Conservation (phyloP, 257 asterid genomes). For the Thymus mandschuricus region DNA sequence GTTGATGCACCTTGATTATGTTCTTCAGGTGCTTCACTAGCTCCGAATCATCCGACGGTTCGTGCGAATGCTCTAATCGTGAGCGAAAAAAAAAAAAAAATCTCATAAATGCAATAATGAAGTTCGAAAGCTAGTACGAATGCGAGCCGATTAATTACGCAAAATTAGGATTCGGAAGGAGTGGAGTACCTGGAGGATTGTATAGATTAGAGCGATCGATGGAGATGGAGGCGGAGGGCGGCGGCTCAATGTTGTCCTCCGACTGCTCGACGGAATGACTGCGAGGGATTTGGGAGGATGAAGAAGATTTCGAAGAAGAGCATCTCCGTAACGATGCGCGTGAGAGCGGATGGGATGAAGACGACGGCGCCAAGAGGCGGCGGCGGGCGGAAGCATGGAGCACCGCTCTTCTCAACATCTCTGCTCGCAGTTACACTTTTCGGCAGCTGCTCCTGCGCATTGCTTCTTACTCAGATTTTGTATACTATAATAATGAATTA, state of each 20-base stretch:
- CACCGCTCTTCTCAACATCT: constrained; percentile 30
- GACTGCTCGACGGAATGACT: constrained; percentile 64
- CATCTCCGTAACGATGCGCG: constrained; percentile 32
- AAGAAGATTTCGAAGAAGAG: constrained; percentile 45
- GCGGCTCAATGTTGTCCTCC: constrained; percentile 49
- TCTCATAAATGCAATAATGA: constrained; percentile 17
- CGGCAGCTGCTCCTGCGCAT: neutral
- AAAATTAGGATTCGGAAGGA: neutral
- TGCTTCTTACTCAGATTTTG: no score
- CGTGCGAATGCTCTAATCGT: constrained; percentile 80
- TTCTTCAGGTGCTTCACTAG: constrained; percentile 86
- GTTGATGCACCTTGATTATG: constrained; percentile 67
- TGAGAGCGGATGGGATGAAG: constrained; percentile 30
- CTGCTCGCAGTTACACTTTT: neutral
- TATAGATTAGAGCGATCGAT: constrained; percentile 81
- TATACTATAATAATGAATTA: no score
- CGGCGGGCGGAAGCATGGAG: constrained; percentile 46
- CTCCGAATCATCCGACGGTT: constrained; percentile 62
- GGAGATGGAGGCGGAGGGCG: constrained; percentile 65
- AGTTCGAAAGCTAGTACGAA: neutral
- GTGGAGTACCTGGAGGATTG: constrained; percentile 59
- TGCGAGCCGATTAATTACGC: neutral
- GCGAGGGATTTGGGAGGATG: constrained; percentile 43
- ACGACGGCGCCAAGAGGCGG: constrained; percentile 25
- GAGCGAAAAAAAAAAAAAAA: neutral